Base-by-base conservation (phyloP, 1,139 yeast species). In the Debaryomyces subglobosus region DNA sequence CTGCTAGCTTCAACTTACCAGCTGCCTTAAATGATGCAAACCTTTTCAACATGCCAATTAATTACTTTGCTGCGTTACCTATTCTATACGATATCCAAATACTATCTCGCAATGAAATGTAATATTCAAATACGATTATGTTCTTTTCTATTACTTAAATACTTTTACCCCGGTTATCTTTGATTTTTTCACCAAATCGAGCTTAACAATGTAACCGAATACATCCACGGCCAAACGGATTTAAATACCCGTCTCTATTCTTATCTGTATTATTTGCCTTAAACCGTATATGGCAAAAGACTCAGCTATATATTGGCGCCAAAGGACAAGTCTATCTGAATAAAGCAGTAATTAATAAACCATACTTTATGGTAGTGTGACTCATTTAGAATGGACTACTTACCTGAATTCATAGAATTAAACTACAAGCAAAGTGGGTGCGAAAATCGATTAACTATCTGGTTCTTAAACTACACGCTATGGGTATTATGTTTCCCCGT, bases 1-100 rank as follows among this genome's bases (percentile, higher is more conserved):
- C 91, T 18, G 51, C 48, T 24, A 62, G 56, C 21, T 47, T 46
- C 15, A 66, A 55, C 7, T 60, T 64, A 12, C 50, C 49, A 18
- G 67, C 67, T 1, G 68, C 65, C n/a, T 47, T 55, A 41, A 63
- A 64, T 23, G 51, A 45, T 8, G 50, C 43, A 10, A 41, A 39
- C 49, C 48, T 21, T 44, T 45, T 39, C 10, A 33, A 39, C 50
- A 43, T 29, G 29, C 18, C 43, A 35, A 9, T 38, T 44, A 10
- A 25, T 41, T 33, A 45, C 29, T 5, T 25, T 49, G 29, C 41
- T 13, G 27, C 41, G 15, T 45, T 51, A 8, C 23, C 47, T 18
- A 48, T 13, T 34, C 13, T 24, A 24, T 18, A 24, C 5, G 24
- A 5, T 30, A n/a, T 12, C 29, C n/a, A 3, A 16, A 20, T 33